Evolutionary conservation across 225 moss, liverwort and hornwort species (phyloP), one percentile per base, ranked within the genome.

Genomic region (Anthoceros angustus): DNA sequence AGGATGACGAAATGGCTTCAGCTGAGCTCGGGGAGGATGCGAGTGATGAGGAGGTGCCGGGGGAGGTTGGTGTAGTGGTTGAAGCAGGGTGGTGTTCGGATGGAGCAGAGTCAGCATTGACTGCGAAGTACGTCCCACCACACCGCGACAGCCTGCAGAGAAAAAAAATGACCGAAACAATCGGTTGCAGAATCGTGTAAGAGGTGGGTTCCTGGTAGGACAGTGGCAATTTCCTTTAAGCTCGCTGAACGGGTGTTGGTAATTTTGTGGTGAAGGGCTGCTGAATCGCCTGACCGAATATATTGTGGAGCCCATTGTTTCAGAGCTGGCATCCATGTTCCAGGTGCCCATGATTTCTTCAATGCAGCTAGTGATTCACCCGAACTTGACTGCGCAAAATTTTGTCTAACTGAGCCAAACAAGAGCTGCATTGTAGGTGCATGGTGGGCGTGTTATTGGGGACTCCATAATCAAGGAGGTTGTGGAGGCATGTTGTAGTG

Each of bases 251-350:
- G n/a, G n/a, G 38, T 39, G 50, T 42, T 40, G 42, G 20, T 42
- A 9, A 43, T 40, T 55, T 39, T 63, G 46, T 32, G n/a, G 69
- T 39, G 40, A 80, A 92, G 98, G 98, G 68, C 79, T 92, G 67
- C 72, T 98, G 42, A 98, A 98, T 74, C 87, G 89, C 75, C 86
- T 98, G 42, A 86, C 92, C 12, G 98, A 92, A 77, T 82, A 80
- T 40, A 98, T 89, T 66, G 85, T 98, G 78, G 98, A 98, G 72
- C 81, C 92, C 62, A 89, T 98, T 43, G 77, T 84, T n/a, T 80
- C 86, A 10, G 98, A 98, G 62, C 73, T 92, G 66, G 82, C 92
- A n/a, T 73, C 79, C 18, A 78, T 92, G 64, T 89, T 85, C 71
- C 98, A 98, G 89, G 98, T 98, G 18, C 69, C 42, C 69, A 38